Percentiles rank a stretch among this genome's conserved stretches.
Conservation (phyloP, 495 filamentous ascomycete genomes). For the Penicillium maclennaniae region DNA sequence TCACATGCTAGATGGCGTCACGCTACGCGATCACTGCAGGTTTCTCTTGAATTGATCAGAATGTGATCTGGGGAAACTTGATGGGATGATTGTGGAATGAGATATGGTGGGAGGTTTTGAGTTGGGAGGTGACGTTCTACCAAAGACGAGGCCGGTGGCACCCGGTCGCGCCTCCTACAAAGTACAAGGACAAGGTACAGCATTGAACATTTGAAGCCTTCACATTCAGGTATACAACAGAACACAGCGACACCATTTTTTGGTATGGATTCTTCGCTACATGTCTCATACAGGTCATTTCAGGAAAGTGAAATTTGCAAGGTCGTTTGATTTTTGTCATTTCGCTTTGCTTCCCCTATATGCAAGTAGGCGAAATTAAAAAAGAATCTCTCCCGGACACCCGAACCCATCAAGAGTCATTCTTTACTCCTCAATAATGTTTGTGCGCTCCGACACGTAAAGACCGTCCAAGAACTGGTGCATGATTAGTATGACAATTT, state of each 20-base stretch:
- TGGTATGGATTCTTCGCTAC: slow-evolving; percentile 9
- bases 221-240: neutral
- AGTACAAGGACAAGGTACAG: neutral
- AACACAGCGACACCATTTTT: neutral
- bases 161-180: neutral
- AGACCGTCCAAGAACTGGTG: slow-evolving; percentile 96
- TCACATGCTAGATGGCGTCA: slow-evolving; percentile 40
- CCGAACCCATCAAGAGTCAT: slow-evolving; percentile 36
- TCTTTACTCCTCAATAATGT: slow-evolving; percentile 73
- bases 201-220: neutral
- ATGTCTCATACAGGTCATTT: slow-evolving; percentile 28
- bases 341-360: slow-evolving; percentile 45
- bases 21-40: neutral
- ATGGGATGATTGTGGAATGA: neutral
- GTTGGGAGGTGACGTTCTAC: slow-evolving; percentile 1
- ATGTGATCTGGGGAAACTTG: neutral
- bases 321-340: slow-evolving; percentile 42
- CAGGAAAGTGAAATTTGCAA: slow-evolving; percentile 31
- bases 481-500: slow-evolving; percentile 13
- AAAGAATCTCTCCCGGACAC: slow-evolving; percentile 42
- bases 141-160: neutral
- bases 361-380: slow-evolving; percentile 46
- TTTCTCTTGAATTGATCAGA: neutral
- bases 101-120: neutral
- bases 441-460: slow-evolving; percentile 96